Evolutionary conservation across 345 rosid species (phyloP), one percentile per base, ranked within the genome.

Genomic region (Salix viminalis): DNA sequence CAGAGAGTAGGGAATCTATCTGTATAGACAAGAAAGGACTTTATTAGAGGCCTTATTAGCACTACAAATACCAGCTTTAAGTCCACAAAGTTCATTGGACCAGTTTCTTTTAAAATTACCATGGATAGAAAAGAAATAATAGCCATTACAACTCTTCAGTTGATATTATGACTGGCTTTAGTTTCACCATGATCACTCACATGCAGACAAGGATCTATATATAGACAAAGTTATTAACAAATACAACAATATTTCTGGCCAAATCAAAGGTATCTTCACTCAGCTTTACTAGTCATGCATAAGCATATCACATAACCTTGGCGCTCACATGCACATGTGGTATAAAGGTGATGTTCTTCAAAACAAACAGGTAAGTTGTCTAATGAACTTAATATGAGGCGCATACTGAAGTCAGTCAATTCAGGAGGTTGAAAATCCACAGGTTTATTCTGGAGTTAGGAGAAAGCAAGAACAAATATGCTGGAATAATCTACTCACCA

Each of bases 401-500:
- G 5, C 23, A n/a, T 13, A 24, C 15, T 62, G 36, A 12, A 62
- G 18, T 46, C 52, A 46, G 18, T 46, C 19, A 46, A 46, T 46
- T 46, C 52, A 46, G 52, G 66, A 2, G 3, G 66, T 28, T 23
- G 66, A 62, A 62, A 62, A 2, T 62, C 32, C 15, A 13, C 19
- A 12, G 16, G 52, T 46, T 46, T 46, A 4, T 46, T 46, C 18
- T 46, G 52, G 52, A 15, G 18, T 3, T 46, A 4, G 52, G 52
- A 46, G 65, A 30, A 24, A 60, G 65, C 65, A 60, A 60, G 18
- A 60, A 7, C 28, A 19, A 23, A 19, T 1, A 23, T 60, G 65
- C 65, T 60, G 28, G 11, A 60, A 46, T 14, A 46, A 15, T 46
- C 16, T 4, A 46, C 93, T 86, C 74, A 90, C 99, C 99, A 78